Percentiles rank a stretch among this genome's conserved stretches.
These are phyloP conservation scores for Hypoxylon sp. DNA, from an alignment of 2,329 filamentous ascomycete species.

Conservation along the genomic window DNA sequence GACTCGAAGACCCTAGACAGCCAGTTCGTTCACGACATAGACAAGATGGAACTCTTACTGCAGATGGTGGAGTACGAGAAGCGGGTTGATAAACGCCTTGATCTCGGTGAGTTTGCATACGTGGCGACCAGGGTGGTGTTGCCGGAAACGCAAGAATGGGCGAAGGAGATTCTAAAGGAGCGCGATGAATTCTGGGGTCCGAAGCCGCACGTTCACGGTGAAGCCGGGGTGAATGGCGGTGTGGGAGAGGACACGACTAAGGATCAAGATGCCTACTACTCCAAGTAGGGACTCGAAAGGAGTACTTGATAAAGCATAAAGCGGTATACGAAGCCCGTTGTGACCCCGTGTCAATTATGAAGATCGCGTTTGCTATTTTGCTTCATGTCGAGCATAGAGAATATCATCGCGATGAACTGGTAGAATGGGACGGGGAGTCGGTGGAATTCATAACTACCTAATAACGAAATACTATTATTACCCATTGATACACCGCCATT, in stretches of 20 bases:
- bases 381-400: slow-evolving; percentile 8
- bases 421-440: slow-evolving; percentile 11
- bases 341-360: background rate
- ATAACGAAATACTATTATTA: slow-evolving; percentile 27
- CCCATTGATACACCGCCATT: slow-evolving; percentile 1
- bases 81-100: slow-evolving; percentile 72
- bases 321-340: slow-evolving; percentile 18
- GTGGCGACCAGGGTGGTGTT: slow-evolving; percentile 81
- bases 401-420: slow-evolving; percentile 13
- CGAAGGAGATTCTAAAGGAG: slow-evolving; percentile 81
- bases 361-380: slow-evolving; percentile 11
- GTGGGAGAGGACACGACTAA: slow-evolving; percentile 57
- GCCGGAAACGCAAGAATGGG: slow-evolving; percentile 86
- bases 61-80: slow-evolving; percentile 99
- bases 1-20: slow-evolving; percentile 86
- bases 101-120: slow-evolving; percentile 88
- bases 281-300: slow-evolving; percentile 39
- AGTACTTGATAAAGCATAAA: slow-evolving; percentile 4
- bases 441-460: slow-evolving; percentile 10
- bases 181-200: slow-evolving; percentile 79
- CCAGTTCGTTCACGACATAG: slow-evolving; percentile 93
- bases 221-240: slow-evolving; percentile 60
- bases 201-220: slow-evolving; percentile 64
- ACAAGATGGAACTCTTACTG: slow-evolving; percentile 94
- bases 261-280: slow-evolving; percentile 68